Conservation (phyloP, 1,139 yeast species). For the Tardiomyces depauwii region DNA sequence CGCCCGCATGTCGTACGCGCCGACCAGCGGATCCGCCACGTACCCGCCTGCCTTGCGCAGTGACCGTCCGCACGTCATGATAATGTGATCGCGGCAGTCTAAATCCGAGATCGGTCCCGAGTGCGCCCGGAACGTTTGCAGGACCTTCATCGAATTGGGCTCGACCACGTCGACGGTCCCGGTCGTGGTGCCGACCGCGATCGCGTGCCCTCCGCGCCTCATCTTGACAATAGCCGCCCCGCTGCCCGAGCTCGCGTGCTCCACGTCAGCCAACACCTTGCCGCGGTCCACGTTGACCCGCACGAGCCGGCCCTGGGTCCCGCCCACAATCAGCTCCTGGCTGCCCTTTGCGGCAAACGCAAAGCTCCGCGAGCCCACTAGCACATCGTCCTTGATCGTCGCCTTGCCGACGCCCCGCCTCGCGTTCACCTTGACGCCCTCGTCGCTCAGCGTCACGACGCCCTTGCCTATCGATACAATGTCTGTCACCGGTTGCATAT, state of each 20-base stretch:
- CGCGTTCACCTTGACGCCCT: constrained; percentile 22
- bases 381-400: constrained; percentile 17
- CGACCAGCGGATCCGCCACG: constrained; percentile 71
- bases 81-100: constrained; percentile 63
- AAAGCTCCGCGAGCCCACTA: constrained; percentile 21
- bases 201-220: constrained; percentile 17
- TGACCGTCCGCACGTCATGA: constrained; percentile 78
- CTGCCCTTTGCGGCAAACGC: constrained; percentile 19
- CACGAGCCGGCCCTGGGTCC: constrained; percentile 35
- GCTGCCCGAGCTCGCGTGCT: constrained; percentile 8
- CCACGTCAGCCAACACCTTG: constrained; percentile 18
- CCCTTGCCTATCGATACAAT: constrained; percentile 25
- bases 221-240: constrained; percentile 8
- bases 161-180: constrained; percentile 52
- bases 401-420: constrained; percentile 25
- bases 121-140: constrained; percentile 56
- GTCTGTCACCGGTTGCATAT: constrained; percentile 20
- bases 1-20: constrained; percentile 68
- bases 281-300: constrained; percentile 56
- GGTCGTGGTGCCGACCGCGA: constrained; percentile 54
- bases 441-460: constrained; percentile 22
- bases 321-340: constrained; percentile 37
- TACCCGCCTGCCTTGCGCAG: constrained; percentile 37
- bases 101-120: constrained; percentile 67
- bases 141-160: constrained; percentile 23